phyloP scores from a whole-genome alignment of 139 green algal genomes.

The Ettlia oleoabundans region DNA sequence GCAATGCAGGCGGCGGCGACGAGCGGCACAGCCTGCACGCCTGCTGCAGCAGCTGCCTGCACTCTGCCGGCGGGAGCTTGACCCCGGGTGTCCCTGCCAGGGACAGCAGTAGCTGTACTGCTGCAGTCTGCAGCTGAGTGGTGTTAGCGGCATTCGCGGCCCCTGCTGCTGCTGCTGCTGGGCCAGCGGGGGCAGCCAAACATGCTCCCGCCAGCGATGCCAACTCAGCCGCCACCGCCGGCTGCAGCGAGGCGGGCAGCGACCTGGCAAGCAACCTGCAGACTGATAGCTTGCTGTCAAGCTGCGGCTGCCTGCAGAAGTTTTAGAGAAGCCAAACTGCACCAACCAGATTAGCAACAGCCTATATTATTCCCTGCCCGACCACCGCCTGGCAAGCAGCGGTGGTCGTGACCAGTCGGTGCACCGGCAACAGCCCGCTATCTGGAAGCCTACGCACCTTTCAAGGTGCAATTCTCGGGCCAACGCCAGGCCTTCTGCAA shows the following conservation, averaged over 20 bases:
- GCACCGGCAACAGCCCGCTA: neutral
- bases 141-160: neutral
- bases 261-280: neutral
- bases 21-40: neutral
- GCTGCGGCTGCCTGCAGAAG: neutral
- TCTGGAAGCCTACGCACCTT: neutral
- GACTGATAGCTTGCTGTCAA: neutral
- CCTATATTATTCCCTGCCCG: too few species aligned
- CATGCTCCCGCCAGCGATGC: neutral
- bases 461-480: neutral
- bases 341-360: too few species aligned
- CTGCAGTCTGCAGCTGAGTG: slow-evolving; percentile 21
- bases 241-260: neutral
- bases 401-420: neutral
- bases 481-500: neutral
- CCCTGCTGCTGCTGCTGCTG: neutral
- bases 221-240: neutral
- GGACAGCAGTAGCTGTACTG: neutral
- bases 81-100: neutral
- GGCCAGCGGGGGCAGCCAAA: neutral
- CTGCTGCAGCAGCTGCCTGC: slow-evolving; percentile 20
- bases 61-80: neutral
- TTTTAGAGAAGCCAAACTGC: too few species aligned
- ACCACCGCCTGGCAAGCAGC: too few species aligned
- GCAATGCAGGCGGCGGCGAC: neutral